A percentile compares a stretch with the other conserved stretches of the same genome.
phyloP scores from a whole-genome alignment of 345 rosid species.

The Hevea brasiliensis region DNA sequence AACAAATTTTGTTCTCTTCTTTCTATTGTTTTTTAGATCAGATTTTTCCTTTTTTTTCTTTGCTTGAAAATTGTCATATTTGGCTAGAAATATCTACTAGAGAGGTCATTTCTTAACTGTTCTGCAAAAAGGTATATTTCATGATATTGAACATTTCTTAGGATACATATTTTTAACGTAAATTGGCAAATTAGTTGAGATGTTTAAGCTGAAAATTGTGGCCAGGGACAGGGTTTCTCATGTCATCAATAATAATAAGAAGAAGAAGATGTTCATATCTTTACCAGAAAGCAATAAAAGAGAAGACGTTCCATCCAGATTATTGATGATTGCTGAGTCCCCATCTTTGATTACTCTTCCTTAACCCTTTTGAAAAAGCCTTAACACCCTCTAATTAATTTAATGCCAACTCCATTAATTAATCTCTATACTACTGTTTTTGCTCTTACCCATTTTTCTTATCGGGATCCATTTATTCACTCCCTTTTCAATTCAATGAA shows the following conservation, averaged over 20 bases:
- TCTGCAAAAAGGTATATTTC: background rate
- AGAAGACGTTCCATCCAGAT: slow-evolving; percentile 37
- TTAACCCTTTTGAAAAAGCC: slow-evolving; percentile 59
- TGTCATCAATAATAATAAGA: background rate
- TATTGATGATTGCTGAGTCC: slow-evolving; percentile 30
- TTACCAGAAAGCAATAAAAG: slow-evolving; percentile 41
- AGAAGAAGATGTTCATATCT: slow-evolving; percentile 18
- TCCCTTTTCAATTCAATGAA: too few relatives aligned
- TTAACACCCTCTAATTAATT: slow-evolving; percentile 36
- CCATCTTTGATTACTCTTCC: slow-evolving; percentile 40
- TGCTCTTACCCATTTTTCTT: background rate
- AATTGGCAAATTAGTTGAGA: slow-evolving; percentile 9
- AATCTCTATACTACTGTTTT: background rate
- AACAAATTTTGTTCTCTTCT: background rate
- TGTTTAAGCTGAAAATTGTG: background rate
- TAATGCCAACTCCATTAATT: slow-evolving; percentile 7
- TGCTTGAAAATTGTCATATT: too few relatives aligned
- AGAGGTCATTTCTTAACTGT: too few relatives aligned
- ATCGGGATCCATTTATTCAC: too few relatives aligned
- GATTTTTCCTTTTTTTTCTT: too few relatives aligned
- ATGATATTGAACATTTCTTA: background rate
- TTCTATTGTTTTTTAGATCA: too few relatives aligned
- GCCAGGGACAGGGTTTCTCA: background rate
- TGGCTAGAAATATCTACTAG: too few relatives aligned
- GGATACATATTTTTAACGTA: background rate